Percentiles rank a stretch among this genome's conserved stretches.
Conservation (phyloP, 2,329 filamentous ascomycete genomes). For the Penicillium sp. region DNA sequence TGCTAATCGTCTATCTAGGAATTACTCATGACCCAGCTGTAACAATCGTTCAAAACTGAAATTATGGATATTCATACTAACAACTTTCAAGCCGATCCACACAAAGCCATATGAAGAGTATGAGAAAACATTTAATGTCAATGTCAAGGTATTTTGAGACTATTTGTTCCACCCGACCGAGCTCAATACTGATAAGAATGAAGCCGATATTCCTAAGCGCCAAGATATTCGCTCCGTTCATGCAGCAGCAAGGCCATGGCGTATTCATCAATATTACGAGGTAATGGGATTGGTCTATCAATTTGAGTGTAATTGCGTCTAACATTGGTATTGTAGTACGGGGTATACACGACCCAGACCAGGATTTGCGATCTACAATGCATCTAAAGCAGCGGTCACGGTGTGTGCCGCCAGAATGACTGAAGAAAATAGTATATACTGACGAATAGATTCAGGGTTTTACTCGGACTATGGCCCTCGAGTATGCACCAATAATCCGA, state of each 20-base stretch:
- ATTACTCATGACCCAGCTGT: no score
- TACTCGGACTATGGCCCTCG: slow-evolving; percentile 16
- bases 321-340: slow-evolving; percentile 1
- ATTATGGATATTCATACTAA: background rate
- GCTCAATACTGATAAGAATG: background rate
- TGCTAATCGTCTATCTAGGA: no score
- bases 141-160: background rate
- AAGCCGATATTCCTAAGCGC: slow-evolving; percentile 17
- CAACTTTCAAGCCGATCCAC: background rate
- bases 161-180: background rate
- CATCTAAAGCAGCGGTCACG: slow-evolving; percentile 18
- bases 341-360: slow-evolving; percentile 18
- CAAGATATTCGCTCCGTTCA: slow-evolving; percentile 6
- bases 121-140: background rate
- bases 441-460: no score
- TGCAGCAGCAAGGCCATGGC: slow-evolving; percentile 10
- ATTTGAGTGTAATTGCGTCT: background rate
- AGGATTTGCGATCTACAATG: slow-evolving; percentile 20
- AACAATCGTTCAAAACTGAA: no score
- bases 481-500: slow-evolving; percentile 17
- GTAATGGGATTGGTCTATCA: no score
- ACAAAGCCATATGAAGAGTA: background rate
- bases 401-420: background rate
- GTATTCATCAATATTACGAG: slow-evolving; percentile 17
- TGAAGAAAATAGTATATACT: background rate